phyloP scores from a whole-genome alignment of 352 stramenopile species.

The Thraustotheca clavata region DNA sequence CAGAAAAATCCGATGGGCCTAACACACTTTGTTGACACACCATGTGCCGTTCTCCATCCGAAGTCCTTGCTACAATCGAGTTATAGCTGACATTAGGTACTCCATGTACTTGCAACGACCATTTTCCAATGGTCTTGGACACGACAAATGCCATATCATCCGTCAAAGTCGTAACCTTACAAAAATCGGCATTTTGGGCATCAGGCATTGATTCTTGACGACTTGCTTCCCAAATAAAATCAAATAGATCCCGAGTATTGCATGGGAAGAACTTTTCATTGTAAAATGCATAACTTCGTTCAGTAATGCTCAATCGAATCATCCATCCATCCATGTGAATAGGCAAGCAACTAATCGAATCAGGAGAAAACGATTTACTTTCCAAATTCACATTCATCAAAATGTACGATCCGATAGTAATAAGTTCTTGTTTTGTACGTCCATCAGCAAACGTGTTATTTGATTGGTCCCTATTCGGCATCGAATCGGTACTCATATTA shows the following conservation, averaged over 20 bases:
- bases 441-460: slow-evolving; percentile 21
- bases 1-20: slow-evolving; percentile 73
- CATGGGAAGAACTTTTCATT: slow-evolving; percentile 84
- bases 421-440: slow-evolving; percentile 46
- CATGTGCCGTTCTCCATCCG: slow-evolving; percentile 48
- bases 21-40: slow-evolving; percentile 82
- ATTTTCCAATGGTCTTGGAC: slow-evolving; percentile 78
- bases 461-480: too few relatives aligned
- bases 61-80: slow-evolving; percentile 55
- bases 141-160: slow-evolving; percentile 72
- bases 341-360: slow-evolving; percentile 78
- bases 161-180: slow-evolving; percentile 63
- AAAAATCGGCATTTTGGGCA: slow-evolving; percentile 29
- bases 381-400: slow-evolving; percentile 74
- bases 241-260: slow-evolving; percentile 61
- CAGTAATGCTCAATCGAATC: slow-evolving; percentile 71
- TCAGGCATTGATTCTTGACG: slow-evolving; percentile 31
- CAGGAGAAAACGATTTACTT: slow-evolving; percentile 69
- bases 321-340: slow-evolving; percentile 86
- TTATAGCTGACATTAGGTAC: slow-evolving; percentile 84
- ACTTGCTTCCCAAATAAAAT: slow-evolving; percentile 84
- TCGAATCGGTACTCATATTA: not conserved
- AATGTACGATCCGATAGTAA: slow-evolving; percentile 70
- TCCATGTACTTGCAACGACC: slow-evolving; percentile 72
- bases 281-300: slow-evolving; percentile 85